Evolutionary conservation across 768 basidiomycete species (phyloP), one percentile per base, ranked within the genome.

Genomic region (Suillus variegatus): DNA sequence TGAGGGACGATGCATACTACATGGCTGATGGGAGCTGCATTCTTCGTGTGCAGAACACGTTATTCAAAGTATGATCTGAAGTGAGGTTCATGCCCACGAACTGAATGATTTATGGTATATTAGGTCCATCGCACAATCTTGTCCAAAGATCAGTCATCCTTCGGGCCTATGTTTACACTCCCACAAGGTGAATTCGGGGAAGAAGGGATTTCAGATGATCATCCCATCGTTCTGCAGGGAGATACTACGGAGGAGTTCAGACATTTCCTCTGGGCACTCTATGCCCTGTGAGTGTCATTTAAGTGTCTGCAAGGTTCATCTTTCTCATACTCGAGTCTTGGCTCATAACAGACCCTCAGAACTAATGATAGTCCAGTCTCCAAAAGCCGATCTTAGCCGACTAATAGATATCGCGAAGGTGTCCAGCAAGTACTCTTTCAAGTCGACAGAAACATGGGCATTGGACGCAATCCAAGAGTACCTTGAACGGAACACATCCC

Each of bases 351-450:
- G 90, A 66, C 91, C 91, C 4, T 85, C 83, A 22, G 90, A 92
- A 69, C 77, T 90, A 25, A 77, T 77, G 63, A 72, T 81, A 51
- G 78, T 85, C 14, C 82, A 82, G 22, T 80, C 82, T 13, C 75
- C 82, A 38, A 77, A 76, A 49, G 80, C 86, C 32, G 81, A 91
- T 66, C 80, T 92, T 16, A 73, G 78, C 40, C 79, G 80, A 56
- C 81, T 89, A 44, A 83, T 87, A 64, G 84, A 89, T 71, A 86
- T 92, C 64, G 87, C 88, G 5, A 83, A 82, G 12, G 79, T 92
- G 14, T 81, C 89, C 35, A 87, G 86, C 79, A 92, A 92, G 77
- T 92, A 92, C 70, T 82, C 85, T 28, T 92, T 91, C 84, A 89
- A 86, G 73, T 84, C 86, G 10, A 74, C 89, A 40, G 91, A 92